A percentile compares a stretch with the other conserved stretches of the same genome.
Conservation (phyloP, 306 rosid genomes). For the Carpinus fangiana region DNA sequence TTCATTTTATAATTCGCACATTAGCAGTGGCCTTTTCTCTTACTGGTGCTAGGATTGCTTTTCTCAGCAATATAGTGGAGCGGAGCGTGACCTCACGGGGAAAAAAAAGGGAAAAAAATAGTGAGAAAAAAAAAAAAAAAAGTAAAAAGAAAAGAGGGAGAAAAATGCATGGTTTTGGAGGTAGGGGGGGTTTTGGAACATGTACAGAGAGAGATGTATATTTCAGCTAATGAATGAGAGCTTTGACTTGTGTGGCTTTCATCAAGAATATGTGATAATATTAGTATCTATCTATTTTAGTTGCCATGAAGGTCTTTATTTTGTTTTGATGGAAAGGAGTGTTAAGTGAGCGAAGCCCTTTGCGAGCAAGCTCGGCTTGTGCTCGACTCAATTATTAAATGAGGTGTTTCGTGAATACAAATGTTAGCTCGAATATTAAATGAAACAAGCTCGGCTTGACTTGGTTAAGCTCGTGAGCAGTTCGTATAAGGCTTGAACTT, state of each 20-base stretch:
- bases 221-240: constrained; percentile 31
- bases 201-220: constrained; percentile 45
- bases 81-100: not conserved
- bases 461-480: too few species aligned
- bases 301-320: not conserved
- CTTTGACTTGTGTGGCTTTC: constrained; percentile 32
- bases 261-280: not conserved
- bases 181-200: constrained; percentile 33
- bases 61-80: constrained; percentile 32
- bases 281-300: not conserved
- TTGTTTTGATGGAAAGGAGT: not conserved
- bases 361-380: too few species aligned
- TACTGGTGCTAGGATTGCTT: constrained; percentile 29
- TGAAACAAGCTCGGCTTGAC: too few species aligned
- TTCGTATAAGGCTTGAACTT: too few species aligned
- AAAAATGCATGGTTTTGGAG: constrained; percentile 29
- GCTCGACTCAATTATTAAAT: too few species aligned
- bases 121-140: constrained; percentile 20
- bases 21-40: constrained; percentile 18
- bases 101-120: not conserved
- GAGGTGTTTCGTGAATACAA: too few species aligned
- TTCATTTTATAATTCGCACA: constrained; percentile 30
- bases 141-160: constrained; percentile 10
- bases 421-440: too few species aligned
- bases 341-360: too few species aligned